Base-by-base conservation (phyloP, 441 rosid species). In the Pelargonium australe region DNA sequence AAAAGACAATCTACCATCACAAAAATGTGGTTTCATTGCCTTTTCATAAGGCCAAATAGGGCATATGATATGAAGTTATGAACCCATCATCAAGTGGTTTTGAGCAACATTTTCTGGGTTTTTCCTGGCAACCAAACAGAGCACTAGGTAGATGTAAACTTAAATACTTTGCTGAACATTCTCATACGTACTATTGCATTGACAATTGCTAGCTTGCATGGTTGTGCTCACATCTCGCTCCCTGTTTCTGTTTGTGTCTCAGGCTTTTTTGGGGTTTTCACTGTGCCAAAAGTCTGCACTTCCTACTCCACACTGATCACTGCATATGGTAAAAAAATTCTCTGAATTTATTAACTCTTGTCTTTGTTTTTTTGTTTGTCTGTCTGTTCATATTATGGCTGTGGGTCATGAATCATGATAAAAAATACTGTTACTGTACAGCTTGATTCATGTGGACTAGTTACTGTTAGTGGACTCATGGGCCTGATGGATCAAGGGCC, bases 251-350 rank as follows among this genome's bases (percentile, higher is more conserved):
- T 8, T 9, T 57, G 37, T 66, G 63, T 2, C 25, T 25, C 93
- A 89, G 98, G 97, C 34, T 90, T 90, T 77, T 79, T 92, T 40
- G 94, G 88, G 68, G 88, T 84, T 69, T 92, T 92, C 72, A 81
- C 80, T 4, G 70, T 89, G 14, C 98, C 98, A 51, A 90, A 81
- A 80, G 78, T 87, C 76, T 90, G 85, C 85, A 84, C 87, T 71
- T 81, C 93, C 0, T 89, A 88, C 75, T 90, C 97, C 66, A 43
- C 85, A 0, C 95, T 81, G 73, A 73, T 90, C 75, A 73, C 92
- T 12, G 87, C 85, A 3, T 86, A 80, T 63, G 97, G 98, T 92
- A 84, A 80, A 66, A 57, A 5, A 7, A 43, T 13, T 20, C 4
- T 25, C 53, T 23, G 41, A 4, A 14, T 16, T 64, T 28, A 34